Evolutionary conservation across 2,329 filamentous ascomycete species (phyloP), one percentile per base, ranked within the genome.

Genomic region (Ceratocystis colombiana): DNA sequence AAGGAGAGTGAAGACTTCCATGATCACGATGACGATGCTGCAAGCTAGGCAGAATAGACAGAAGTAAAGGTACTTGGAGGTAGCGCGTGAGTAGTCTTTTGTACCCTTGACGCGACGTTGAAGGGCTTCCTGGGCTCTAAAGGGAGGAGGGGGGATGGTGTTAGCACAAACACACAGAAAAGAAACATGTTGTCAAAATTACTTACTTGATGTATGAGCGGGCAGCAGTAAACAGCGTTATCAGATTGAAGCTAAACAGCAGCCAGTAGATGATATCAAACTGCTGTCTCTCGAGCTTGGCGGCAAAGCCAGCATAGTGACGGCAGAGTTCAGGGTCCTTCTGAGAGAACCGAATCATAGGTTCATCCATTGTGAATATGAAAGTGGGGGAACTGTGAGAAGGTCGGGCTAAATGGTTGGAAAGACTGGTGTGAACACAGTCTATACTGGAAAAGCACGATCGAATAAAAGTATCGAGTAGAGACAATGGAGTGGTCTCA

Each of bases 1-100:
- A 66, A 83, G 70, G 20, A 84, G 77, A 10, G 76, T 74, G 66
- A 79, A 85, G 15, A 80, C 80, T 71, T 85, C 82, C 73, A 85
- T 76, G 64, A 84, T 73, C 33, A 83, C 75, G 12, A 79, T 73
- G 41, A 73, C 73, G 3, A 78, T 75, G 0, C 80, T 78, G 0
- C 80, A 64, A 3, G 74, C 46, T 22, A 82, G 78, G 69, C 81
- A 80, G 5, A 72, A 71, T 10, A 77, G 69, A 66, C 76, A 79
- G 68, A 80, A 73, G 7, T 72, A 71, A 48, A 84, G 77, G 68
- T 78, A 79, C 7, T 74, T 75, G 30, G 71, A 72, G 37, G 77
- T 74, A 41, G 76, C 76, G 64, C 72, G 74, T n/a, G 71, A 71
- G 48, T 76, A 73, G 62, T 72, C 72, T 22, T 67, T 66, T 3